A percentile compares a stretch with the other conserved stretches of the same genome.
phyloP scores from a whole-genome alignment of 2,329 filamentous ascomycete genomes.

The Didymella pomorum region DNA sequence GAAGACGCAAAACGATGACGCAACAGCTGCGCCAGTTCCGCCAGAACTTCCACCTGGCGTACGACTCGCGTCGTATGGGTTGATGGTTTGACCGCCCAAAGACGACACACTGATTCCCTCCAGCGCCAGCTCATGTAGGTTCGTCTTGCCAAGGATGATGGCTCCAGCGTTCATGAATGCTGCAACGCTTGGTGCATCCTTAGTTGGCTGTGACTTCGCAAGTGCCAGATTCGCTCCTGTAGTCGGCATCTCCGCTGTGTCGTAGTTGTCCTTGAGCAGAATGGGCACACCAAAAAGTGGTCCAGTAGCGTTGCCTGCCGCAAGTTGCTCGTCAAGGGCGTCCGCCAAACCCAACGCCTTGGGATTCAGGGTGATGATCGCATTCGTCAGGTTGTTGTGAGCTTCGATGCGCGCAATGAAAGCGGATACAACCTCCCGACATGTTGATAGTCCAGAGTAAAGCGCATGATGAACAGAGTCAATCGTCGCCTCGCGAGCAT shows the following conservation, averaged over 20 bases:
- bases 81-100: constrained; percentile 69
- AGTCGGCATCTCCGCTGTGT: constrained; percentile 64
- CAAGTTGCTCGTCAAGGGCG: constrained; percentile 57
- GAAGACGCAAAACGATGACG: constrained; percentile 64
- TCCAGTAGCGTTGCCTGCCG: constrained; percentile 59
- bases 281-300: constrained; percentile 68
- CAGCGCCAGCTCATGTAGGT: constrained; percentile 69
- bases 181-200: constrained; percentile 61
- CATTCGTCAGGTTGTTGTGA: constrained; percentile 65
- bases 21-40: constrained; percentile 68
- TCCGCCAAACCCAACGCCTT: constrained; percentile 60
- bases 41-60: constrained; percentile 72
- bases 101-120: constrained; percentile 71
- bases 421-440: constrained; percentile 61
- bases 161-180: constrained; percentile 61
- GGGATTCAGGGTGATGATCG: constrained; percentile 63
- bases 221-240: constrained; percentile 64
- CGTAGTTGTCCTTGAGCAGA: constrained; percentile 71
- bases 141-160: constrained; percentile 65
- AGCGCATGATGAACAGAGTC: constrained; percentile 64
- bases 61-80: constrained; percentile 71
- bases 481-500: constrained; percentile 67
- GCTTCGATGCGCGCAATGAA: constrained; percentile 66
- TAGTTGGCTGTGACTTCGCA: constrained; percentile 55
- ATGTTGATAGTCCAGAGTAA: constrained; percentile 61